These are phyloP conservation scores for Sclerospora graminicola DNA, from an alignment of 352 stramenopile genomes.

Conservation along the genomic window DNA sequence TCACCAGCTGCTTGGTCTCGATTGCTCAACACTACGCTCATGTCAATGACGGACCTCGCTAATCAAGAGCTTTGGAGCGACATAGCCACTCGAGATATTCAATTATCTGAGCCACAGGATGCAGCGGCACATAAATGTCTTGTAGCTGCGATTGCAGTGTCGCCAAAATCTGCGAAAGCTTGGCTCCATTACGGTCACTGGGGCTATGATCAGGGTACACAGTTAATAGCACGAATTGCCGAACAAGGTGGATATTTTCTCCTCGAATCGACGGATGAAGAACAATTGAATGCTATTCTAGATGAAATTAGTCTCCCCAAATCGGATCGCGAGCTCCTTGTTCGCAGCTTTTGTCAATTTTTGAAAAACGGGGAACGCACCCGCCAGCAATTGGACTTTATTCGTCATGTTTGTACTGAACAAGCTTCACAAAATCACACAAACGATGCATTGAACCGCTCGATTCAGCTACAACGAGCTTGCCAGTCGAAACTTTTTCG, in stretches of 20 bases:
- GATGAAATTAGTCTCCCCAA: conserved; percentile 25
- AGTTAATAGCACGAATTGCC: conserved; percentile 28
- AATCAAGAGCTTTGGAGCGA: background rate
- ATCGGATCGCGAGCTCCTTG: conserved; percentile 23
- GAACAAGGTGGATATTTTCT: conserved; percentile 43
- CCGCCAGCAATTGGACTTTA: conserved; percentile 18
- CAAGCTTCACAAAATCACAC: conserved; percentile 3
- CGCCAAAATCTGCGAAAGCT: conserved; percentile 26
- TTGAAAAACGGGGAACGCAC: conserved; percentile 40
- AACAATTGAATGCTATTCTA: conserved; percentile 26
- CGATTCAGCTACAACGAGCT: conserved; percentile 24
- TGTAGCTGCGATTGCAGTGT: conserved; percentile 25
- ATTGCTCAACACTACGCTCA: conserved; percentile 7
- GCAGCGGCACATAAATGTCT: conserved; percentile 19
- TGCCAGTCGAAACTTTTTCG: conserved; percentile 26
- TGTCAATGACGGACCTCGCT: background rate
- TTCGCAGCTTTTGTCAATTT: conserved; percentile 35
- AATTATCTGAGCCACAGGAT: conserved; percentile 2
- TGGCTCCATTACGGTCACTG: conserved; percentile 66
- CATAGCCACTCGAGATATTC: background rate
- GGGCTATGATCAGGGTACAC: conserved; percentile 48
- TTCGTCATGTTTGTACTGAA: conserved; percentile 27
- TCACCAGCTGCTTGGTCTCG: conserved; percentile 4
- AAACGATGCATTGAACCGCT: conserved; percentile 10
- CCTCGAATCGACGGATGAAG: conserved; percentile 33